Percentiles rank a stretch among this genome's conserved stretches.
phyloP scores from a whole-genome alignment of 306 rosid species.

The Fragaria iinumae region DNA sequence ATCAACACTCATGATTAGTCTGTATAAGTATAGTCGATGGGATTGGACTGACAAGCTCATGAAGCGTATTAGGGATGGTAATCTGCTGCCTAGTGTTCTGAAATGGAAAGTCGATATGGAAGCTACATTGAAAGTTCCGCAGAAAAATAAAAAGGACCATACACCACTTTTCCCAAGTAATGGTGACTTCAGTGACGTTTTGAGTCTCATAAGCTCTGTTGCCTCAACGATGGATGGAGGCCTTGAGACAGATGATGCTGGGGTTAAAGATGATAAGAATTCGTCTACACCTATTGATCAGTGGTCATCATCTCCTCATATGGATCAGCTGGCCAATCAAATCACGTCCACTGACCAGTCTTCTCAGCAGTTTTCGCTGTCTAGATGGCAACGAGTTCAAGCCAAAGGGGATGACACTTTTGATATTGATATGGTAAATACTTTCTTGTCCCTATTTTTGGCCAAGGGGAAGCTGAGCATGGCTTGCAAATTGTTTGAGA shows the following conservation, averaged over 20 bases:
- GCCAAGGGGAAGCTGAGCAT: constrained; percentile 82
- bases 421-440: constrained; percentile 80
- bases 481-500: constrained; percentile 91
- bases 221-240: constrained; percentile 14
- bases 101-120: constrained; percentile 82
- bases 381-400: constrained; percentile 66
- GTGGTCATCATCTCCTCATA: constrained; percentile 83
- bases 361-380: constrained; percentile 41
- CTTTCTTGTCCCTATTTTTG: constrained; percentile 77
- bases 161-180: constrained; percentile 58
- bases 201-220: constrained; percentile 42
- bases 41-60: constrained; percentile 80
- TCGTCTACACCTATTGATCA: constrained; percentile 33
- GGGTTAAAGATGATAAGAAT: constrained; percentile 24
- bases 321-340: constrained; percentile 69
- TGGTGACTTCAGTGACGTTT: constrained; percentile 56
- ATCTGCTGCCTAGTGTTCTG: constrained; percentile 63
- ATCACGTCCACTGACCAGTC: constrained; percentile 32
- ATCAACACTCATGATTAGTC: constrained; percentile 62
- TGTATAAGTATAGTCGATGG: constrained; percentile 69
- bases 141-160: constrained; percentile 54
- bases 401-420: constrained; percentile 50
- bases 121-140: constrained; percentile 57
- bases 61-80: constrained; percentile 77
- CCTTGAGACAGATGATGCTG: constrained; percentile 21